Percentiles rank a stretch among this genome's conserved stretches.
phyloP scores from a whole-genome alignment of 1,284 basidiomycete genomes.

The Pyrrhoderma lamaoense region DNA sequence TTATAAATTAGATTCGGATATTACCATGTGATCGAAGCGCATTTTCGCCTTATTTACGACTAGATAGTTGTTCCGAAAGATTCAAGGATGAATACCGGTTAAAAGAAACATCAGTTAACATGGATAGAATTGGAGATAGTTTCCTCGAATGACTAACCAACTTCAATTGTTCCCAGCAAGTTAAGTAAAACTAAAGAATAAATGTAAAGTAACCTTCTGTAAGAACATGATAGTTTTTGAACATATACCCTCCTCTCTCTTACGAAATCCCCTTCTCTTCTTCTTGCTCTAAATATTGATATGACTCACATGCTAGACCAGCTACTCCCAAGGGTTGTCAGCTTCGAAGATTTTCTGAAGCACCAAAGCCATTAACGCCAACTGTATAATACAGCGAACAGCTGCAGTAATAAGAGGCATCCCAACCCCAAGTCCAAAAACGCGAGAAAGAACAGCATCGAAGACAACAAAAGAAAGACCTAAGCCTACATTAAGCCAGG shows the following conservation, averaged over 20 bases:
- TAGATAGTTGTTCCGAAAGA: no score
- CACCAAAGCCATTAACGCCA: constrained; percentile 63
- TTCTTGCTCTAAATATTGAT: no score
- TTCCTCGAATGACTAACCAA: constrained; percentile 36
- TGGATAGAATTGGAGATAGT: not conserved
- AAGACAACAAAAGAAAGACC: constrained; percentile 68
- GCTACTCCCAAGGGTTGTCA: constrained; percentile 66
- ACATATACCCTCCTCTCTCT: no score
- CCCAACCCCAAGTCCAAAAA: constrained; percentile 64
- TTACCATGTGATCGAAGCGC: constrained; percentile 68
- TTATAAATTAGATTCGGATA: no score
- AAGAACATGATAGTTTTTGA: no score
- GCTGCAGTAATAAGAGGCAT: constrained; percentile 62
- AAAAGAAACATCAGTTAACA: no score
- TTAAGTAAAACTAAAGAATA: constrained; percentile 51
- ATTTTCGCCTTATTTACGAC: constrained; percentile 70
- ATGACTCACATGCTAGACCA: constrained; percentile 63
- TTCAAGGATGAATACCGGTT: no score
- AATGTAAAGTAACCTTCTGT: no score
- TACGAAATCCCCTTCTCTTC: no score
- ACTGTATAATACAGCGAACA: constrained; percentile 67
- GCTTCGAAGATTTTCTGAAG: constrained; percentile 71
- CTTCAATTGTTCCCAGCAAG: constrained; percentile 63
- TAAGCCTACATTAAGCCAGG: constrained; percentile 66
- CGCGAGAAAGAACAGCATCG: constrained; percentile 53